These are phyloP conservation scores for Zygotorulaspora florentina DNA, from an alignment of 805 yeast genomes.

Conservation along the genomic window DNA sequence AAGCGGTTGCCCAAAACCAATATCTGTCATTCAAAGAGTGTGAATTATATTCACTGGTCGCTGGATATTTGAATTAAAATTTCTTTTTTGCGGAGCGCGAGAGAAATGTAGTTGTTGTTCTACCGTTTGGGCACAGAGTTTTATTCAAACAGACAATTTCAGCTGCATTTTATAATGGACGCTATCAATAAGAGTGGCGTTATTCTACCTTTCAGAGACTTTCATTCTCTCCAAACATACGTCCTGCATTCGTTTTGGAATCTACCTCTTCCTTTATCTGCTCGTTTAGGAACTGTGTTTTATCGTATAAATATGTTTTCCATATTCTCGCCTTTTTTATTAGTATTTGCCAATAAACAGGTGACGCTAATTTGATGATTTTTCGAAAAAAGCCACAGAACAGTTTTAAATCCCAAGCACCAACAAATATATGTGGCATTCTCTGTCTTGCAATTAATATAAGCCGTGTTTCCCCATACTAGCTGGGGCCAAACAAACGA, in stretches of 20 bases:
- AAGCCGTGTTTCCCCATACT: too few relatives aligned
- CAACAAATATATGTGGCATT: too few relatives aligned
- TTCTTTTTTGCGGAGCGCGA: too few relatives aligned
- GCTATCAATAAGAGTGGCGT: conserved; percentile 2
- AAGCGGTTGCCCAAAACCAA: conserved; percentile 19
- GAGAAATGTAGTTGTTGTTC: too few relatives aligned
- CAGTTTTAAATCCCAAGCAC: too few relatives aligned
- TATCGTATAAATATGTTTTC: not conserved
- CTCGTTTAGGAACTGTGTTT: conserved; percentile 2
- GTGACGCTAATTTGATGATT: too few relatives aligned
- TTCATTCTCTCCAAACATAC: not conserved
- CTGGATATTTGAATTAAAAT: not conserved
- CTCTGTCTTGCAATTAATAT: too few relatives aligned
- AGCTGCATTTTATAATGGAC: not conserved
- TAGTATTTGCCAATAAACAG: not conserved
- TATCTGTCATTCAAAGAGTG: conserved; percentile 10
- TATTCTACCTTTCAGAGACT: not conserved
- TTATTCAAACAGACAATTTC: too few relatives aligned
- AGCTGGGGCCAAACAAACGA: too few relatives aligned
- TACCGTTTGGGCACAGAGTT: too few relatives aligned
- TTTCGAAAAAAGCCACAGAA: too few relatives aligned
- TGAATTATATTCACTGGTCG: too few relatives aligned
- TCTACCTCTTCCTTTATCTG: not conserved
- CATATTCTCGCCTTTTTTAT: not conserved
- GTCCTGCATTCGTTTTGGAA: not conserved